phyloP scores from a whole-genome alignment of 768 basidiomycete species.

The Termitomyces sp. region DNA sequence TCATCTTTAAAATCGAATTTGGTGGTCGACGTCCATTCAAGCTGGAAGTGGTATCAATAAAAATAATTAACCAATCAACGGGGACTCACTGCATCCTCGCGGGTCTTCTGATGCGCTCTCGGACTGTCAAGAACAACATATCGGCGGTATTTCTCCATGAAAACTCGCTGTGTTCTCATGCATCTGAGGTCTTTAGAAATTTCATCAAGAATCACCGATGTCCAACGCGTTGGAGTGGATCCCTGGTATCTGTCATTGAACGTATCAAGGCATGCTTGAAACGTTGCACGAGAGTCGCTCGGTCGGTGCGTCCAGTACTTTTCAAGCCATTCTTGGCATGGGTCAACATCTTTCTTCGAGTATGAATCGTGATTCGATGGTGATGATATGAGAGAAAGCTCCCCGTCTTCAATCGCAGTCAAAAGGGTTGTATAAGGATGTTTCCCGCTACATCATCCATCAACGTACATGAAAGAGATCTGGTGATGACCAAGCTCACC shows the following conservation, averaged over 20 bases:
- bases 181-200: conserved; percentile 46
- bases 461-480: not conserved
- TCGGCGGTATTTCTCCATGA: conserved; percentile 63
- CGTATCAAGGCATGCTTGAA: conserved; percentile 41
- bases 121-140: conserved; percentile 57
- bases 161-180: conserved; percentile 60
- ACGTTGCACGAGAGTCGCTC: conserved; percentile 34
- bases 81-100: conserved; percentile 47
- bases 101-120: conserved; percentile 26
- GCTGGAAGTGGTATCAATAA: conserved; percentile 31
- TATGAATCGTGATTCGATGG: conserved; percentile 36
- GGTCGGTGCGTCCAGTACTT: conserved; percentile 30
- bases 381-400: conserved; percentile 48
- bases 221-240: conserved; percentile 33
- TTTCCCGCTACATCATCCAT: conserved; percentile 30
- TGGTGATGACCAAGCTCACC: conserved; percentile 27
- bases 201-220: conserved; percentile 40
- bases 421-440: conserved; percentile 43
- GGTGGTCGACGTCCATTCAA: conserved; percentile 50
- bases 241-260: conserved; percentile 39
- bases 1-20: conserved; percentile 62
- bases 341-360: conserved; percentile 19
- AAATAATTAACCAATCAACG: not conserved
- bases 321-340: conserved; percentile 35
- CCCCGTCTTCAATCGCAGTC: conserved; percentile 52